These are phyloP conservation scores for Candida fluviatilis DNA, from an alignment of 805 yeast genomes.

Conservation along the genomic window DNA sequence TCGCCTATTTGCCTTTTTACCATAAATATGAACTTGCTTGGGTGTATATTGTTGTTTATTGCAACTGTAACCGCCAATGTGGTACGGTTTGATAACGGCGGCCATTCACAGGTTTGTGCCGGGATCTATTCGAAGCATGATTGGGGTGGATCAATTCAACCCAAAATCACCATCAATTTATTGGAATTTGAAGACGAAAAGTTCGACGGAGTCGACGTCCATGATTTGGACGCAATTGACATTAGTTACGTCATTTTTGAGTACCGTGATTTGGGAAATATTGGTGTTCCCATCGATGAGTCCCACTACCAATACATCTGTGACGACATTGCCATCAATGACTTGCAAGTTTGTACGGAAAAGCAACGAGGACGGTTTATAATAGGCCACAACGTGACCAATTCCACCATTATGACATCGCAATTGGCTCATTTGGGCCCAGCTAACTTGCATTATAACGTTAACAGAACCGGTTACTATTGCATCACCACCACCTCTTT, in stretches of 20 bases:
- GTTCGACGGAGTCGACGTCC: slow-evolving; percentile 22
- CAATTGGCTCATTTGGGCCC: slow-evolving; percentile 55
- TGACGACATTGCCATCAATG: slow-evolving; percentile 60
- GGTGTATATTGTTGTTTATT: neutral
- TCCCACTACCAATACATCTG: slow-evolving; percentile 59
- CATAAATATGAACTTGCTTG: slow-evolving; percentile 1
- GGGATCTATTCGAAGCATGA: slow-evolving; percentile 87
- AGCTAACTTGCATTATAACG: slow-evolving; percentile 57
- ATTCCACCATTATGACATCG: slow-evolving; percentile 54
- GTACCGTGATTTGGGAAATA: slow-evolving; percentile 64
- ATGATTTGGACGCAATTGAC: slow-evolving; percentile 32
- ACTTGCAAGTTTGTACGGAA: slow-evolving; percentile 46
- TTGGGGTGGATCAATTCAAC: slow-evolving; percentile 74
- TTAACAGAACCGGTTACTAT: slow-evolving; percentile 81
- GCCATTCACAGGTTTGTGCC: slow-evolving; percentile 66
- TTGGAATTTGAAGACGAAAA: slow-evolving; percentile 24
- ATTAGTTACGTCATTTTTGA: slow-evolving; percentile 78
- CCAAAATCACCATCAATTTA: slow-evolving; percentile 29
- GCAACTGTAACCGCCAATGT: slow-evolving; percentile 31
- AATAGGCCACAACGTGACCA: slow-evolving; percentile 40
- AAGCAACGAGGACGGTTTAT: slow-evolving; percentile 61
- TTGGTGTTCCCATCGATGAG: slow-evolving; percentile 53
- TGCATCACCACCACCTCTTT: slow-evolving; percentile 72
- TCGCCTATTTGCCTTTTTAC: neutral
- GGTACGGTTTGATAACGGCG: slow-evolving; percentile 44